A percentile compares a stretch with the other conserved stretches of the same genome.
phyloP scores from a whole-genome alignment of 441 rosid genomes.

The Jatropha multifida region DNA sequence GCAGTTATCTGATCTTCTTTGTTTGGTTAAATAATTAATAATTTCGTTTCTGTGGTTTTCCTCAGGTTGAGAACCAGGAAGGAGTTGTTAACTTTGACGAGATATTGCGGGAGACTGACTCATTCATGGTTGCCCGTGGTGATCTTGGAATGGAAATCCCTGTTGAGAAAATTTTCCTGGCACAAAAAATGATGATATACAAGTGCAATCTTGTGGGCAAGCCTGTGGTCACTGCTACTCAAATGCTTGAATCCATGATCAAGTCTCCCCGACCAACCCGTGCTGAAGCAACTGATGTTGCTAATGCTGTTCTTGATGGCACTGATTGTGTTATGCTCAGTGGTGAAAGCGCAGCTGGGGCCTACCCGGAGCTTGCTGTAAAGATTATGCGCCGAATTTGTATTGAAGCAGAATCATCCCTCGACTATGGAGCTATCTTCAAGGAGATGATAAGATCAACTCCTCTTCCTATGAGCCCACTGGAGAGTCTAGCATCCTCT shows the following conservation, averaged over 20 bases:
- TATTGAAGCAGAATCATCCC: constrained; percentile 85
- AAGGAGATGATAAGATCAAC: constrained; percentile 85
- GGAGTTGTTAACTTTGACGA: constrained; percentile 92
- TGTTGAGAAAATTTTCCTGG: constrained; percentile 91
- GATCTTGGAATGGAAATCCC: constrained; percentile 99
- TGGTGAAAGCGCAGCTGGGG: constrained; percentile 94
- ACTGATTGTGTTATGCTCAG: constrained; percentile 96
- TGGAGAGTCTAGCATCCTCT: constrained; percentile 92
- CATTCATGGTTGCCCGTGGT: constrained; percentile 97
- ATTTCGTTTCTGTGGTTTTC: constrained; percentile 5
- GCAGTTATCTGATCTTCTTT: not conserved
- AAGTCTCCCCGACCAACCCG: constrained; percentile 96
- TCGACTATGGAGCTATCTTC: constrained; percentile 75
- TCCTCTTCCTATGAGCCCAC: constrained; percentile 94
- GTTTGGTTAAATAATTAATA: not conserved
- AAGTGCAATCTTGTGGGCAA: constrained; percentile 90
- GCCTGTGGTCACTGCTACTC: constrained; percentile 95
- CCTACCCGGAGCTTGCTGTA: constrained; percentile 87
- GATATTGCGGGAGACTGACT: constrained; percentile 85
- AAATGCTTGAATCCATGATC: constrained; percentile 97
- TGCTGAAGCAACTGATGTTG: constrained; percentile 96
- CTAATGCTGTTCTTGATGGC: constrained; percentile 91
- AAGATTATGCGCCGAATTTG: constrained; percentile 88
- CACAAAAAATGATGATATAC: constrained; percentile 97
- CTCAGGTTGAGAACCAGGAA: constrained; percentile 89